phyloP scores from a whole-genome alignment of 768 basidiomycete species.

The Lanmaoa rubissima region DNA sequence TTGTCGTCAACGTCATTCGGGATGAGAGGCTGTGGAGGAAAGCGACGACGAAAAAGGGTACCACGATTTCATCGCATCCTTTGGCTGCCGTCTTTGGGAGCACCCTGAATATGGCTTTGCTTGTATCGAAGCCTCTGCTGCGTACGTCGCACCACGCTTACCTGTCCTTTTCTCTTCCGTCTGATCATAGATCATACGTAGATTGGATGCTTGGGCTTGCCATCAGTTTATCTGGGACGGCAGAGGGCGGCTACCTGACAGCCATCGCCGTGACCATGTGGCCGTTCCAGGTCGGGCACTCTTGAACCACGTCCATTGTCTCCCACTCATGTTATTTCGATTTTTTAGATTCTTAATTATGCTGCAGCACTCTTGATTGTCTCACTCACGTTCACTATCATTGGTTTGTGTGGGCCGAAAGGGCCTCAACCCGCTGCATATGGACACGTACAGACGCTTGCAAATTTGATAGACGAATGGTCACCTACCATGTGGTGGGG shows the following conservation, averaged over 20 bases:
- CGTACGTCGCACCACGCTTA: conserved; percentile 19
- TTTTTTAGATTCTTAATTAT: conserved; percentile 28
- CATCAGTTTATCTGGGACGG: conserved; percentile 17
- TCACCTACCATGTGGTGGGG: conserved; percentile 34
- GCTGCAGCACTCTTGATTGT: conserved; percentile 18
- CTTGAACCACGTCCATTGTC: background rate
- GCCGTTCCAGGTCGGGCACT: conserved; percentile 21
- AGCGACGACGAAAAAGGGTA: conserved; percentile 17
- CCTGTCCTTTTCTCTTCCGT: background rate
- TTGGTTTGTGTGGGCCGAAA: conserved; percentile 14
- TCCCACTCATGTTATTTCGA: background rate
- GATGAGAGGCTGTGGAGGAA: conserved; percentile 30
- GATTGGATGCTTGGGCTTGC: conserved; percentile 36
- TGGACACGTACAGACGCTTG: conserved; percentile 35
- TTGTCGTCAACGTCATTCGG: conserved; percentile 29
- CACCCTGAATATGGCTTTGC: conserved; percentile 12
- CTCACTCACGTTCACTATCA: conserved; percentile 14
- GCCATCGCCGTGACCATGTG: conserved; percentile 26
- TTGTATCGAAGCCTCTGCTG: conserved; percentile 24
- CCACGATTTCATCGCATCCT: conserved; percentile 18
- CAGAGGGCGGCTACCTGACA: conserved; percentile 7
- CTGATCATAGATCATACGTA: background rate
- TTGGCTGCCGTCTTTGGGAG: conserved; percentile 23
- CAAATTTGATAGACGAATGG: conserved; percentile 37
- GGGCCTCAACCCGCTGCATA: conserved; percentile 34